phyloP scores from a whole-genome alignment of 2,329 filamentous ascomycete species.

The Aspergillus cejpii region DNA sequence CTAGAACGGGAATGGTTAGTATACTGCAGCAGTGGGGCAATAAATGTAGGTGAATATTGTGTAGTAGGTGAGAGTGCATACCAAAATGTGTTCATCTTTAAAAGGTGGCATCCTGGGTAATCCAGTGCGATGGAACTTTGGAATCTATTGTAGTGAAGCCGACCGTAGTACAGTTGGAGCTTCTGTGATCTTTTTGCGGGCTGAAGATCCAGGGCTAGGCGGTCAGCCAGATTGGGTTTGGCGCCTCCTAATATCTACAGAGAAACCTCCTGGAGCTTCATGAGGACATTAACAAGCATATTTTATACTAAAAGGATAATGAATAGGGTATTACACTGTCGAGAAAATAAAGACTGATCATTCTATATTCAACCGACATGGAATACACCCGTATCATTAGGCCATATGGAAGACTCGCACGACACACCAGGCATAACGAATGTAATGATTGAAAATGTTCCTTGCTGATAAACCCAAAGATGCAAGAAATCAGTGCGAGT shows the following conservation, averaged over 20 bases:
- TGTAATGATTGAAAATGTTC: neutral
- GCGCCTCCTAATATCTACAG: constrained; percentile 7
- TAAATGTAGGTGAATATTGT: neutral
- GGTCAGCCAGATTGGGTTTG: constrained; percentile 20
- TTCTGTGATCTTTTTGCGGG: constrained; percentile 18
- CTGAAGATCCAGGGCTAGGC: constrained; percentile 12
- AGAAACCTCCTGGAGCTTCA: too few species aligned
- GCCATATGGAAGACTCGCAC: too few species aligned
- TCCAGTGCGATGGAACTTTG: constrained; percentile 7
- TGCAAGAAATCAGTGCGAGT: neutral
- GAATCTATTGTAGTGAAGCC: constrained; percentile 14
- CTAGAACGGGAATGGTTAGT: constrained; percentile 24
- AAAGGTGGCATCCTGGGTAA: constrained; percentile 43
- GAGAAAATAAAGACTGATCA: too few species aligned
- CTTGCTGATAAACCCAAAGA: neutral
- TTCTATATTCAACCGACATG: too few species aligned
- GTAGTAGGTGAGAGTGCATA: constrained; percentile 24
- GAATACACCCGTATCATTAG: too few species aligned
- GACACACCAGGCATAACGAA: too few species aligned
- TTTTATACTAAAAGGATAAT: too few species aligned
- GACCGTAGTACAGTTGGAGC: constrained; percentile 18
- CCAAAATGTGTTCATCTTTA: constrained; percentile 49
- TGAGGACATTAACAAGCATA: too few species aligned
- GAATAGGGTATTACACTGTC: too few species aligned
- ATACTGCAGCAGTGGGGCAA: neutral